A percentile compares a stretch with the other conserved stretches of the same genome.
Evolutionary conservation across 495 filamentous ascomycete species (phyloP).

Genomic region (Aspergillus baeticus): DNA sequence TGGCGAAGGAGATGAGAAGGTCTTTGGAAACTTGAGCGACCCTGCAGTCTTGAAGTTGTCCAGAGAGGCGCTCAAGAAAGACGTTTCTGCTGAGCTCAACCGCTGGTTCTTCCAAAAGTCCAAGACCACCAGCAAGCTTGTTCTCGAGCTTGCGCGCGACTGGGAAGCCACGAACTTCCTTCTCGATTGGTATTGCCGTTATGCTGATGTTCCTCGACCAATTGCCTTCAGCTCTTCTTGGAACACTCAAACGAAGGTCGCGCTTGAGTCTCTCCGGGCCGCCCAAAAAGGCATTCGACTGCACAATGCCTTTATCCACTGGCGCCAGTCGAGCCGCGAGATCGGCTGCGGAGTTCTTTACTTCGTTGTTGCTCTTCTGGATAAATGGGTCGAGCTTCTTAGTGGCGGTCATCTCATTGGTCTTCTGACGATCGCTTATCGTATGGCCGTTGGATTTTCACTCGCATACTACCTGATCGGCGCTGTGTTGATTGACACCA

Average conservation of each 20-base stretch:
- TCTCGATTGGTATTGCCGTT: conserved; percentile 57
- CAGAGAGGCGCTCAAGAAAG: conserved; percentile 43
- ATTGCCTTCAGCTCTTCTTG: conserved; percentile 61
- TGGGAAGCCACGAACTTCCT: conserved; percentile 60
- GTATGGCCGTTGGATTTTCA: conserved; percentile 56
- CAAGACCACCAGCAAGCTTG: conserved; percentile 39
- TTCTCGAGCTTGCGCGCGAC: conserved; percentile 48
- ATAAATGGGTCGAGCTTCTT: conserved; percentile 58
- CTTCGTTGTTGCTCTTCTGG: conserved; percentile 58
- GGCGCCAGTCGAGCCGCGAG: conserved; percentile 57
- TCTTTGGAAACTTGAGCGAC: conserved; percentile 39
- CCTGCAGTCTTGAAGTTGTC: conserved; percentile 46
- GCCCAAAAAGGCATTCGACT: conserved; percentile 57
- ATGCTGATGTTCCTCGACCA: conserved; percentile 48
- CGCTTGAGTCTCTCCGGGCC: conserved; percentile 50
- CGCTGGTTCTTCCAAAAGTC: conserved; percentile 41
- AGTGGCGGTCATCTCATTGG: conserved; percentile 45
- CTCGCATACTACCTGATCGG: conserved; percentile 60
- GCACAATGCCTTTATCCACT: conserved; percentile 63
- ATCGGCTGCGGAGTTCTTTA: conserved; percentile 58
- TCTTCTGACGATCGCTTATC: conserved; percentile 40
- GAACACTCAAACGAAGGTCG: conserved; percentile 59
- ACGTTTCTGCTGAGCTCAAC: conserved; percentile 42
- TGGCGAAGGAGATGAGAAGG: conserved; percentile 34
- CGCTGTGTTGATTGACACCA: conserved; percentile 58